These are phyloP conservation scores for Seminavis robusta DNA, from an alignment of 108 stramenopile species.

Conservation along the genomic window DNA sequence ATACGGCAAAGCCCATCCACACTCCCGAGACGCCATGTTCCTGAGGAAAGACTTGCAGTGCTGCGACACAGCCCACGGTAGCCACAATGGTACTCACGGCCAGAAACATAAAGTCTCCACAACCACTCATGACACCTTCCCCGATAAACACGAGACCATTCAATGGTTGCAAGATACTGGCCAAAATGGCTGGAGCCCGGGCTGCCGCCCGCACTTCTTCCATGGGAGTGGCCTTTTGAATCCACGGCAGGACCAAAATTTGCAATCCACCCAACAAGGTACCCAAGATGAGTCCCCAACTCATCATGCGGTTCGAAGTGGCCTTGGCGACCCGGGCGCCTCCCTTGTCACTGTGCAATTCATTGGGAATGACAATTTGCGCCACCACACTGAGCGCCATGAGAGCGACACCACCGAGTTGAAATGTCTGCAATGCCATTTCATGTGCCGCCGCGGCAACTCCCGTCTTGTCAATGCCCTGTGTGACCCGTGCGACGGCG, in stretches of 20 bases:
- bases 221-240: constrained; percentile 69
- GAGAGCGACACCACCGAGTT: constrained; percentile 61
- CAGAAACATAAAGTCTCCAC: constrained; percentile 52
- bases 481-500: constrained; percentile 63
- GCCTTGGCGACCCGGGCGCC: constrained; percentile 53
- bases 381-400: constrained; percentile 70
- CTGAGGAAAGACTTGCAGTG: constrained; percentile 59
- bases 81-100: constrained; percentile 70
- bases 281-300: constrained; percentile 62
- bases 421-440: constrained; percentile 77
- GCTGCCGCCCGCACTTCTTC: constrained; percentile 72
- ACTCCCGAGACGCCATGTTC: constrained; percentile 71
- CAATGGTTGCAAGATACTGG: constrained; percentile 59
- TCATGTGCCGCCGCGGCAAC: constrained; percentile 80
- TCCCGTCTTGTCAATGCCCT: constrained; percentile 72
- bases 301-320: constrained; percentile 69
- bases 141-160: constrained; percentile 78
- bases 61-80: constrained; percentile 62
- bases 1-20: constrained; percentile 83
- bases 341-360: constrained; percentile 38
- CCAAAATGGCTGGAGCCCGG: constrained; percentile 54
- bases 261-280: constrained; percentile 48
- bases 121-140: constrained; percentile 76
- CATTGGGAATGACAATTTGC: constrained; percentile 62
- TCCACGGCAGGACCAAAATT: constrained; percentile 44